Evolutionary conservation across 129 eudicot species (phyloP).

Genomic region (Mikania micrantha): DNA sequence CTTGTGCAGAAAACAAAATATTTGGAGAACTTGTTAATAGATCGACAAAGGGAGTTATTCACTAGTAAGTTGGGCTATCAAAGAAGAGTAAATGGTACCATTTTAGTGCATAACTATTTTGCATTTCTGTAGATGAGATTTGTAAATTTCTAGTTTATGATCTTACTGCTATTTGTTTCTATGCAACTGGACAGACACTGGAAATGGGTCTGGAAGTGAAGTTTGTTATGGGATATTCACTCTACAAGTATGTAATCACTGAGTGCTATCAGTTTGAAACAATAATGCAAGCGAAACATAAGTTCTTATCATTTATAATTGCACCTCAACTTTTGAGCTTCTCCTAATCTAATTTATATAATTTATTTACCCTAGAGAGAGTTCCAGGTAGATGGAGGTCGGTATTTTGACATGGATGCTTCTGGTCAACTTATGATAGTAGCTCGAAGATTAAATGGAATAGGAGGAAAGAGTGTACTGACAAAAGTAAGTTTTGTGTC

Average conservation of each 20-base stretch:
- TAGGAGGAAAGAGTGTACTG: slow-evolving; percentile 59
- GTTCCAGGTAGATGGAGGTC: slow-evolving; percentile 67
- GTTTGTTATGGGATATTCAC: slow-evolving; percentile 32
- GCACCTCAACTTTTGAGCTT: background rate
- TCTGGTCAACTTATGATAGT: slow-evolving; percentile 43
- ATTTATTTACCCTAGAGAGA: slow-evolving; percentile 39
- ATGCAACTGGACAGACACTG: slow-evolving; percentile 12
- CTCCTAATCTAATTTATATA: slow-evolving; percentile 11
- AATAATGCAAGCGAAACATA: background rate
- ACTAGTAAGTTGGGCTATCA: slow-evolving; percentile 15
- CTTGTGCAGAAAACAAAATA: slow-evolving; percentile 41
- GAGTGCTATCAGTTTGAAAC: background rate
- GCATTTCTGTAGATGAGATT: background rate
- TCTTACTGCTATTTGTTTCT: background rate
- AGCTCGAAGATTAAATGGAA: slow-evolving; percentile 59
- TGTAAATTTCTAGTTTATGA: background rate
- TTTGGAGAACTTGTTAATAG: slow-evolving; percentile 42
- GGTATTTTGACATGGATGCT: slow-evolving; percentile 65
- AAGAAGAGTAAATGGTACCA: slow-evolving; percentile 33
- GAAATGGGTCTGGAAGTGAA: slow-evolving; percentile 21
- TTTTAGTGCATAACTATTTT: slow-evolving; percentile 1
- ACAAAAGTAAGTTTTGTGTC: slow-evolving; percentile 62
- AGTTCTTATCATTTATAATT: background rate
- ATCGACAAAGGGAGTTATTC: slow-evolving; percentile 25
- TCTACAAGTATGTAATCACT: slow-evolving; percentile 42